A percentile compares a stretch with the other conserved stretches of the same genome.
These are phyloP conservation scores for Colletotrichum cereale DNA, from an alignment of 2,329 filamentous ascomycete species.

Conservation along the genomic window DNA sequence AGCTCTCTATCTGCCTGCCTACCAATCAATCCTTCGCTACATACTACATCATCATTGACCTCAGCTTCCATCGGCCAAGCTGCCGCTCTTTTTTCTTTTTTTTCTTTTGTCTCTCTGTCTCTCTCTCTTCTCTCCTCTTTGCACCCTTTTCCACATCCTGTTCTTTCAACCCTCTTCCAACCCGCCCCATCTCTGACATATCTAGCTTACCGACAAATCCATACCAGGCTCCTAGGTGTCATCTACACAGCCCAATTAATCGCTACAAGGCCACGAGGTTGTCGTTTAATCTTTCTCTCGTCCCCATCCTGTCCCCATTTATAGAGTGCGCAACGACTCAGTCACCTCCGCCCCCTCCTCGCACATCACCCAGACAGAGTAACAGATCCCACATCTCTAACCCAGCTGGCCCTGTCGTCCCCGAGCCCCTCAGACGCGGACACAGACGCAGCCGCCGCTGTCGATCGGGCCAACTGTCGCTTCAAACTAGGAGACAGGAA, in stretches of 20 bases:
- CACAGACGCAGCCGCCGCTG: conserved; percentile 30
- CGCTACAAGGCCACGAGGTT: conserved; percentile 20
- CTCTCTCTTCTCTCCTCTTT: conserved; percentile 7
- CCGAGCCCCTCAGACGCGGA: conserved; percentile 24
- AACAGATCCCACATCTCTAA: conserved; percentile 9
- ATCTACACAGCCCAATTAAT: conserved; percentile 37
- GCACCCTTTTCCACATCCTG: conserved; percentile 1
- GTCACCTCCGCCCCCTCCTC: conserved; percentile 29
- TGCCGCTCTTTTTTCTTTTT: conserved; percentile 12
- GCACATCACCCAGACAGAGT: conserved; percentile 23
- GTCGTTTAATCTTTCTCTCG: conserved; percentile 35
- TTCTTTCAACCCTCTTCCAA: neutral
- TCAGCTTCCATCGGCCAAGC: conserved; percentile 19
- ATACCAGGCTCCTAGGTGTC: conserved; percentile 13
- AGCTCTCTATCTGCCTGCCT: neutral
- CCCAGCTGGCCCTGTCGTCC: conserved; percentile 17
- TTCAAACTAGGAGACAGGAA: conserved; percentile 1
- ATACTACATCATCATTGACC: conserved; percentile 38
- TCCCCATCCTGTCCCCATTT: conserved; percentile 36
- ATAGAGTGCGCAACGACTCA: conserved; percentile 38
- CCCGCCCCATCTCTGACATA: neutral
- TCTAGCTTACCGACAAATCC: conserved; percentile 5
- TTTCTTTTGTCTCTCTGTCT: conserved; percentile 3
- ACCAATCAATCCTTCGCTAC: conserved; percentile 11
- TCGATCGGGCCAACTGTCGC: conserved; percentile 13